Conservation (phyloP, 305 asterid genomes). For the Fraxinus angustifolia region DNA sequence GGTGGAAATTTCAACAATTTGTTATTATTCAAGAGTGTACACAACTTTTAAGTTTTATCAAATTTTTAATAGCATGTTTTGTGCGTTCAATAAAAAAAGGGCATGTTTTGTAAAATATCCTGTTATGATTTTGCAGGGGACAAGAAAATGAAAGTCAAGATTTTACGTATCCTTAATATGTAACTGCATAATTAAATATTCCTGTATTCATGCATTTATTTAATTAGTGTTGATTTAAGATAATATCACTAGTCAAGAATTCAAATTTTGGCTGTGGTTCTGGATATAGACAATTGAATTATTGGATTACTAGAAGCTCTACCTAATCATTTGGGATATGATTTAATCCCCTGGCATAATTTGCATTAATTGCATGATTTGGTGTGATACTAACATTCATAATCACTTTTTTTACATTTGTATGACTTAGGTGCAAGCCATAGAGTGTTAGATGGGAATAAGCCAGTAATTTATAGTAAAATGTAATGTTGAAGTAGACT, state of each 20-base stretch:
- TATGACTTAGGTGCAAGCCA: not conserved
- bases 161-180: constrained; percentile 60
- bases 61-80: not conserved
- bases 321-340: not conserved
- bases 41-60: not conserved
- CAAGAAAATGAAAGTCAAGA: constrained; percentile 68
- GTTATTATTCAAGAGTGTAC: not conserved
- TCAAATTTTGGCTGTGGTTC: not conserved
- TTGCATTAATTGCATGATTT: not conserved
- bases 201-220: not conserved
- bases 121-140: constrained; percentile 38
- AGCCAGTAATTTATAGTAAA: not conserved
- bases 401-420: not conserved
- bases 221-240: not conserved
- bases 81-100: no score
- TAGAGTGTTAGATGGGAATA: not conserved
- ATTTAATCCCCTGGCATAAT: constrained; percentile 1
- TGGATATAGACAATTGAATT: not conserved
- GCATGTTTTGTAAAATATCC: not conserved
- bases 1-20: not conserved
- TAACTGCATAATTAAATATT: not conserved
- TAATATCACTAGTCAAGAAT: not conserved
- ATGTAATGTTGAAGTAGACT: not conserved
- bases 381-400: not conserved
- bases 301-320: not conserved